Base-by-base conservation (phyloP, 1,139 yeast species). In the Suhomyces chickasaworum region DNA sequence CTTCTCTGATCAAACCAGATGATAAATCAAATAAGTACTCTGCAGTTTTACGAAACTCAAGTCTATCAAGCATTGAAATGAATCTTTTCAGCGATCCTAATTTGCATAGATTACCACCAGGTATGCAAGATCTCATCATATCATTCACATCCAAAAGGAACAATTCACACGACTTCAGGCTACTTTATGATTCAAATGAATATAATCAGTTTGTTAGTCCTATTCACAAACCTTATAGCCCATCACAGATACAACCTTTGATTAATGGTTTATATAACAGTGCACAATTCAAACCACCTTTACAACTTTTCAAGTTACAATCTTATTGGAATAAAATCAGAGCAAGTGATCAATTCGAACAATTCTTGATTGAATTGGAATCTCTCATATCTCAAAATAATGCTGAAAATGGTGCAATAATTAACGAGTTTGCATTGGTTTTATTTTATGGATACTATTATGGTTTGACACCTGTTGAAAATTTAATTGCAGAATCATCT, bases 51-150 rank as follows among this genome's bases (percentile, higher is more conserved):
- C 59, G 57, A 45, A 62, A 65, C 46, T 71, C 77, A 0, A 51
- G 60, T 1, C 58, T 73, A 32, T 57, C 72, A 2, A 60, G 60
- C 16, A 57, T 59, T 6, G 80, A 75, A 52, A 47, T 59, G 29
- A 66, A 63, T 36, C 56, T 75, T 39, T 73, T 74, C 50, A 63
- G 71, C 35, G 76, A 74, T 54, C 47, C 60, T 41, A 64, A 73
- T 47, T 70, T 84, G 49, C 62, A 82, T 35, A 70, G 68, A 42
- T 64, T 83, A 44, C 91, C 93, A 4, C 84, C 89, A 6, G 95
- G 95, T 23, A 77, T 86, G 34, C 91, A 86, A 62, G 84, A 83
- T 55, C 75, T 82, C 49, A 74, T 82, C 1, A 60, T 78, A 20
- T 78, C 86, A 0, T 78, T 75, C 56, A 73, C 77, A 6, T 65